These are phyloP conservation scores for Abrus precatorius DNA, from an alignment of 306 rosid species.

Conservation along the genomic window DNA sequence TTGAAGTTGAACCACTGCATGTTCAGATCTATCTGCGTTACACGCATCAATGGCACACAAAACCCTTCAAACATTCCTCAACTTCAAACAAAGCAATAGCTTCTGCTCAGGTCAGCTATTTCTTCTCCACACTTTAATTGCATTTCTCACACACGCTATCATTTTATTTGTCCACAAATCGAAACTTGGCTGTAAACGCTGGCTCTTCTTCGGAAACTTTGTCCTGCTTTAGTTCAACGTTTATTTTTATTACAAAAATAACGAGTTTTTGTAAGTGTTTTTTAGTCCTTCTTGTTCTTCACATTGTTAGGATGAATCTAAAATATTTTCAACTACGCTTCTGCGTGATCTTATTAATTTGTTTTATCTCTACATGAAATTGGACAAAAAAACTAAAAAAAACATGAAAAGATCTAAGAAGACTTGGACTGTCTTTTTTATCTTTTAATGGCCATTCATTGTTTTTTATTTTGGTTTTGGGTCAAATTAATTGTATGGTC, in stretches of 20 bases:
- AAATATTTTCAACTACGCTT: neutral
- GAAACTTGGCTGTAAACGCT: neutral
- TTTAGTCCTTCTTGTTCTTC: neutral
- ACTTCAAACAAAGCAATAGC: neutral
- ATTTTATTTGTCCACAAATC: neutral
- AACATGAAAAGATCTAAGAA: no score
- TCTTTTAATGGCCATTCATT: no score
- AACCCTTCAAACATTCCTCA: neutral
- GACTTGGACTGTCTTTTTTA: no score
- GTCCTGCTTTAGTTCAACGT: neutral
- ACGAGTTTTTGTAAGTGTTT: neutral
- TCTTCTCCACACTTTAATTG: neutral
- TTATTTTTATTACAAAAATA: neutral
- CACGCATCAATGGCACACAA: neutral
- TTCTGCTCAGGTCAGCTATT: constrained; percentile 28
- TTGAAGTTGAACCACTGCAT: neutral
- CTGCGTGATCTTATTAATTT: neutral
- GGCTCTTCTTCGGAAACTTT: neutral
- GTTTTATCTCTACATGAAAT: no score
- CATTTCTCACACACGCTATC: neutral
- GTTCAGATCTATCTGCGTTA: neutral
- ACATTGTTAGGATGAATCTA: neutral
- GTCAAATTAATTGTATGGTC: no score
- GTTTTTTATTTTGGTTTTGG: no score
- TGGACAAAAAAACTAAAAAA: no score